A percentile compares a stretch with the other conserved stretches of the same genome.
phyloP scores from a whole-genome alignment of 2,329 filamentous ascomycete species.

The Raffaelea albimanens region DNA sequence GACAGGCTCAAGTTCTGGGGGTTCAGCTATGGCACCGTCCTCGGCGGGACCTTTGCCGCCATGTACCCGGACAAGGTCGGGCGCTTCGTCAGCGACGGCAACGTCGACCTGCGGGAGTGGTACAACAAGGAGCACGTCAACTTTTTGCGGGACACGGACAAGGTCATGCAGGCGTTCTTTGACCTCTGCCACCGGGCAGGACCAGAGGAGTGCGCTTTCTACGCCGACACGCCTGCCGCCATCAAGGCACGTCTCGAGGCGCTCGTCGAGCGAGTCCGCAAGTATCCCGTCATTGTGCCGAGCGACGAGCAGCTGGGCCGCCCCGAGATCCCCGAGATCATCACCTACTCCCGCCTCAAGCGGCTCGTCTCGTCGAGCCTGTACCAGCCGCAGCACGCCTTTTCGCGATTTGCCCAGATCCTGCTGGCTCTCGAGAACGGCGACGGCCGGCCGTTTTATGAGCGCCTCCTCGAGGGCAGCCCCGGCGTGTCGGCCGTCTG shows the following conservation, averaged over 20 bases:
- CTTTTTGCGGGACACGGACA: slow-evolving; percentile 45
- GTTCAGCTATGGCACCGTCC: slow-evolving; percentile 43
- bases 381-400: slow-evolving; percentile 34
- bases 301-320: slow-evolving; percentile 15
- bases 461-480: slow-evolving; percentile 16
- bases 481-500: slow-evolving; percentile 18
- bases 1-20: slow-evolving; percentile 42
- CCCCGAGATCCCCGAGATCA: slow-evolving; percentile 34
- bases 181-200: slow-evolving; percentile 42
- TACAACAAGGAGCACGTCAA: slow-evolving; percentile 32
- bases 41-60: slow-evolving; percentile 42
- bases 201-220: slow-evolving; percentile 35
- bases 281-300: slow-evolving; percentile 30
- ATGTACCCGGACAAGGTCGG: slow-evolving; percentile 42
- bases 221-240: slow-evolving; percentile 23
- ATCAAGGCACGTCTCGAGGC: slow-evolving; percentile 28
- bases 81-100: slow-evolving; percentile 41
- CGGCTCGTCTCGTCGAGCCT: slow-evolving; percentile 30
- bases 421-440: slow-evolving; percentile 33
- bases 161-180: slow-evolving; percentile 43
- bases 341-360: slow-evolving; percentile 40
- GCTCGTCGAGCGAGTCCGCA: slow-evolving; percentile 31
- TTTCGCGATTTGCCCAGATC: slow-evolving; percentile 31
- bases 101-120: slow-evolving; percentile 47
- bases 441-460: slow-evolving; percentile 34